These are phyloP conservation scores for Pleurotus tuoliensis DNA, from an alignment of 768 basidiomycete genomes.

Conservation along the genomic window DNA sequence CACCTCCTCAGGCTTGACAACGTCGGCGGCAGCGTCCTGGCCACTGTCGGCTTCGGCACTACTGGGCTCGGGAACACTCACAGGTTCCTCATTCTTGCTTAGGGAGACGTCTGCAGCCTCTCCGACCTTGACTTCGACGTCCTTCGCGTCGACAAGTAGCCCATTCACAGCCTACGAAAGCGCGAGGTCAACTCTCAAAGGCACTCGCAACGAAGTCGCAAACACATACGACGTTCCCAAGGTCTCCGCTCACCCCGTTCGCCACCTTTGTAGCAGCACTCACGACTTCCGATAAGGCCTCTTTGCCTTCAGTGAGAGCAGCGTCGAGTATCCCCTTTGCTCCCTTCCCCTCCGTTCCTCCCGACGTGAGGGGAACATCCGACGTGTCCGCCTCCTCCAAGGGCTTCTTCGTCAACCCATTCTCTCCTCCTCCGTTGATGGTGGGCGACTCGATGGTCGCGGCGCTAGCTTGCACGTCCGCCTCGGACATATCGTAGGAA, in stretches of 20 bases:
- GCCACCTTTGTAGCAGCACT: background rate
- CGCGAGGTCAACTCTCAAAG: background rate
- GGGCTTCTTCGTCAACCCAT: background rate
- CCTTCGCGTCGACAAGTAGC: background rate
- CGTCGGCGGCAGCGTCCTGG: background rate
- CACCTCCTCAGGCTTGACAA: too few species aligned
- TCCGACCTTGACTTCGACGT: background rate
- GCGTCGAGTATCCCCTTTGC: background rate
- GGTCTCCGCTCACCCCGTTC: background rate
- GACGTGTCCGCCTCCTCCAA: background rate
- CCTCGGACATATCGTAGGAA: background rate
- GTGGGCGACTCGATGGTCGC: background rate
- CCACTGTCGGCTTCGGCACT: background rate
- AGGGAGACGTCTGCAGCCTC: background rate
- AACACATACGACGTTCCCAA: too few species aligned
- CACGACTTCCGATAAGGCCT: background rate
- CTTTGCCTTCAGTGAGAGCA: background rate
- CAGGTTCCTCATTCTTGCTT: background rate
- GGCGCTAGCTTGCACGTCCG: background rate
- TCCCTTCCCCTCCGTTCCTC: background rate
- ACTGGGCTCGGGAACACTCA: background rate
- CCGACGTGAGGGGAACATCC: background rate
- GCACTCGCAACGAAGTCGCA: too few species aligned
- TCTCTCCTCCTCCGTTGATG: background rate
- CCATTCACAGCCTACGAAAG: background rate